Base-by-base conservation (phyloP, 208 protist genomes). In the Naegleria gruberi region DNA sequence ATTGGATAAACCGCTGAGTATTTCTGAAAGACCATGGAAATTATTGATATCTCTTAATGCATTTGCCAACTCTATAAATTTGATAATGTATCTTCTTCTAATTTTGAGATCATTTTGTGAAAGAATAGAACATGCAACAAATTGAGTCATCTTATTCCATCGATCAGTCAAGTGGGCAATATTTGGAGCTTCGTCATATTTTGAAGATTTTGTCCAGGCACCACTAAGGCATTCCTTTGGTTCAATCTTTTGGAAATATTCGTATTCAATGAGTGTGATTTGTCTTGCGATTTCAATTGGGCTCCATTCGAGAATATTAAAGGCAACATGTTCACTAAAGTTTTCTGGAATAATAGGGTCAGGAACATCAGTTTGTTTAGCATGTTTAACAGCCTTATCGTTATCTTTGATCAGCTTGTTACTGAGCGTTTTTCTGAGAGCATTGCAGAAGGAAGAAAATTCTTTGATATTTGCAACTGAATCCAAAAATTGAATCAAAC, bases 21-120 rank as follows among this genome's bases (percentile, higher is more conserved):
- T 92, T 43, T 90, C 89, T 43, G 90, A 92, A 0, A 92, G 30
- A 30, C 87, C 91, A 89, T 92, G 12, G 43, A 89, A 91, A 40
- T 92, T 92, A 26, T 92, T 91, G 55, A 92, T n/a, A 6, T 57
- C 82, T 26, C 89, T 57, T 89, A 84, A 91, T n/a, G 23, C 90
- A 40, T 92, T 34, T 34, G 90, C 91, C 12, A 93, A 89, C 26
- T 89, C 42, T 10, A 93, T 47, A 42, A 93, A 91, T 82, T 88
- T 89, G 37, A 77, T 45, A 45, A 92, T 82, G 43, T 90, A 57
- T 17, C 57, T 87, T 19, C 65, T 84, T 30, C 91, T 55, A 7
- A 89, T 45, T 45, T 83, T 83, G 5, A 92, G 26, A 34, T 89
- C 89, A 30, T 30, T 0, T 4, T 82, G 65, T 10, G 40, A 91